Conservation (phyloP, 192 early-diverging fungal species). For the Coemansia sp. region DNA sequence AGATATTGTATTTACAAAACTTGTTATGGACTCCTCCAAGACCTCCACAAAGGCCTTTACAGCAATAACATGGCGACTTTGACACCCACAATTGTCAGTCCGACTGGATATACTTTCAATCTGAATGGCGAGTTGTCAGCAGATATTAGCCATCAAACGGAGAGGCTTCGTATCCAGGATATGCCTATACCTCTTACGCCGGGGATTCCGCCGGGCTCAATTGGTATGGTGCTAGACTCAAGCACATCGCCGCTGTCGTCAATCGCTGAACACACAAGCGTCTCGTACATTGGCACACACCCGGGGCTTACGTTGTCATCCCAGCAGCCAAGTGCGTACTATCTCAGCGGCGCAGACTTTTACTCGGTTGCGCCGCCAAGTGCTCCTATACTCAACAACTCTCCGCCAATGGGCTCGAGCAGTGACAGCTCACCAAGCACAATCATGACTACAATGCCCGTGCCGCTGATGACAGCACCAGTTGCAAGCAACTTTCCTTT, state of each 20-base stretch:
- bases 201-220: not conserved
- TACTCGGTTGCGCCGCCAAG: slow-evolving; percentile 2
- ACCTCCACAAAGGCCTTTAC: not conserved
- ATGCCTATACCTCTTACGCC: not conserved
- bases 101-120: not conserved
- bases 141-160: not conserved
- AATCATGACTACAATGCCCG: not conserved
- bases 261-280: not conserved
- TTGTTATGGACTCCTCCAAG: not conserved
- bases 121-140: not conserved
- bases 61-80: not conserved
- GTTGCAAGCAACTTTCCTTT: not conserved
- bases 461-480: not conserved
- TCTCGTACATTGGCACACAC: not conserved
- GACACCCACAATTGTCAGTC: not conserved
- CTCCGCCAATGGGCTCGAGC: not conserved
- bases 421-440: not conserved
- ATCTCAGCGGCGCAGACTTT: not conserved
- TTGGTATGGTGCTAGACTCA: not conserved
- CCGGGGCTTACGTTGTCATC: not conserved
- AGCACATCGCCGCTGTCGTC: not conserved
- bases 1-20: not conserved
- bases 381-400: not conserved
- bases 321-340: not conserved
- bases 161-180: not conserved